These are phyloP conservation scores for Globisporangium orthogonon DNA, from an alignment of 352 stramenopile species.

Conservation along the genomic window DNA sequence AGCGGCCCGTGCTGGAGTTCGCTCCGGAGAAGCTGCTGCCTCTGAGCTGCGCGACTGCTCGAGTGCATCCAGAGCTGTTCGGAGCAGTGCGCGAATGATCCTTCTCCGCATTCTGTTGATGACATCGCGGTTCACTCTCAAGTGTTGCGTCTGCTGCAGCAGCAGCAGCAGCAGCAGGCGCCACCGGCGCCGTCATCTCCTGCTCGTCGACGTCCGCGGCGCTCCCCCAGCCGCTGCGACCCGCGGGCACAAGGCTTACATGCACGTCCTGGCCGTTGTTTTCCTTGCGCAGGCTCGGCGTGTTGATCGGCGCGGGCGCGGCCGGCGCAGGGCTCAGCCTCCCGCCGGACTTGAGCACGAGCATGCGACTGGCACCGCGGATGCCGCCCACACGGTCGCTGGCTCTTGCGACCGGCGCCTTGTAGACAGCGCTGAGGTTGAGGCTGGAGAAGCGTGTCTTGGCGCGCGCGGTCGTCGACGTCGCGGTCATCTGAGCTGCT, in stretches of 20 bases:
- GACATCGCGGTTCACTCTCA: not conserved
- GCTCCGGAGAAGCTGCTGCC: not conserved
- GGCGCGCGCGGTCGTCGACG: constrained; percentile 34
- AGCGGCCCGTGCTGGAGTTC: constrained; percentile 29
- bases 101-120: not conserved
- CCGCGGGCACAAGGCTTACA: constrained; percentile 31
- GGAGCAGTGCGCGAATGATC: too few species aligned
- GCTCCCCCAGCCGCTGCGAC: constrained; percentile 28
- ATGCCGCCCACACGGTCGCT: constrained; percentile 22
- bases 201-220: not conserved
- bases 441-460: constrained; percentile 70
- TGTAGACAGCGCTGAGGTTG: constrained; percentile 69
- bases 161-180: not conserved
- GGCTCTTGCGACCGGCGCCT: constrained; percentile 36
- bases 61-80: not conserved
- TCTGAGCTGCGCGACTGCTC: not conserved
- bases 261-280: constrained; percentile 33
- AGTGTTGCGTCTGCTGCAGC: not conserved
- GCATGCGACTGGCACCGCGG: constrained; percentile 31
- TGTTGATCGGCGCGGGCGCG: constrained; percentile 69
- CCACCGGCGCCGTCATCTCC: too few species aligned
- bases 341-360: constrained; percentile 32
- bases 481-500: constrained; percentile 29
- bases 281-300: constrained; percentile 63
- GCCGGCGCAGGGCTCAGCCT: constrained; percentile 4